A percentile compares a stretch with the other conserved stretches of the same genome.
Conservation (phyloP, 257 asterid genomes). For the Verbena officinalis region DNA sequence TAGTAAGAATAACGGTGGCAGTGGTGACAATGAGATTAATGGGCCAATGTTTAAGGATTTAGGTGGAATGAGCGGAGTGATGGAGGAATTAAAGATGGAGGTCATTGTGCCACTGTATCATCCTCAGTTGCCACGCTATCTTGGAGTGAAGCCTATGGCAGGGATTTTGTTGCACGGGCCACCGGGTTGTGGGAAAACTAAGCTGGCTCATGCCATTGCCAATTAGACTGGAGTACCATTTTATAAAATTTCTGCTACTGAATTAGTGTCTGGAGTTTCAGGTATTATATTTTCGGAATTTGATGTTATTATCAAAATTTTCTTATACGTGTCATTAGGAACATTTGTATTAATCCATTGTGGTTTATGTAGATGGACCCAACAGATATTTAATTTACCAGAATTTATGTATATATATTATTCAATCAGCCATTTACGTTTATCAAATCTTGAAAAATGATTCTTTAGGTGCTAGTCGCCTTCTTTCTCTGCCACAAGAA, state of each 20-base stretch:
- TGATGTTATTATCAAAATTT: neutral
- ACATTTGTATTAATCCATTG: neutral
- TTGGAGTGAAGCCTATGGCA: conserved; percentile 74
- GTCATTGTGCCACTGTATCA: conserved; percentile 71
- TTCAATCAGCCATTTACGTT: neutral
- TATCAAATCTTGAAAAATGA: neutral
- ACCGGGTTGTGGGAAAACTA: conserved; percentile 98
- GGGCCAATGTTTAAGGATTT: conserved; percentile 81
- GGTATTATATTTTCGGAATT: conserved; percentile 53
- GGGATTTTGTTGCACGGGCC: conserved; percentile 92
- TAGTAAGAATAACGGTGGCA: conserved; percentile 15
- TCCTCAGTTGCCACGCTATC: conserved; percentile 53
- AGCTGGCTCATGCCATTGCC: conserved; percentile 93
- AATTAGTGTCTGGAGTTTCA: conserved; percentile 90
- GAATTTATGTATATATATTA: neutral
- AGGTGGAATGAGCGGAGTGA: conserved; percentile 73
- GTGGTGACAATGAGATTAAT: conserved; percentile 1
- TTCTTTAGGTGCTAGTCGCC: neutral
- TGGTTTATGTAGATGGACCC: neutral
- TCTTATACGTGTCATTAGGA: neutral
- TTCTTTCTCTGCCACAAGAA: neutral
- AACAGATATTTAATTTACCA: neutral
- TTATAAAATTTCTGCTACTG: conserved; percentile 85
- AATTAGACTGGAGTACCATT: conserved; percentile 84
- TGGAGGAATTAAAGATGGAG: conserved; percentile 75